Percentiles rank a stretch among this genome's conserved stretches.
Conservation (phyloP, 1,139 yeast species). For the Groenewaldozyma sp. region DNA sequence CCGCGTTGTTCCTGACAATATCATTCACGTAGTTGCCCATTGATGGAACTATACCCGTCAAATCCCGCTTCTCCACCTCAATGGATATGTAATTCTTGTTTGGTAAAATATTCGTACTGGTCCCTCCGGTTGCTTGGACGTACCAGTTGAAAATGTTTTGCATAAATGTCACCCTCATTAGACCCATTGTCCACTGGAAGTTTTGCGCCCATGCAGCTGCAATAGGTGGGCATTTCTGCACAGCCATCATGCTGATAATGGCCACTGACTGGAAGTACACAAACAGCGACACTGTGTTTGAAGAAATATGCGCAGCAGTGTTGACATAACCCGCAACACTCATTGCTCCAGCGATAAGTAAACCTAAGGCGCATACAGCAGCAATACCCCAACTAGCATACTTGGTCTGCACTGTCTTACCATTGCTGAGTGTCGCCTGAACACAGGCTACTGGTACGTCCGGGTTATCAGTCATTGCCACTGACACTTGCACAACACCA, state of each 20-base stretch:
- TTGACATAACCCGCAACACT: constrained; percentile 83
- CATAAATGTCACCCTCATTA: constrained; percentile 70
- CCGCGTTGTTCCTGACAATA: constrained; percentile 18
- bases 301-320: constrained; percentile 95
- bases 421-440: constrained; percentile 77
- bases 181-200: constrained; percentile 94
- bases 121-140: constrained; percentile 92
- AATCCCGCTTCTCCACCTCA: constrained; percentile 57
- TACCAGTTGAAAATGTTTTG: constrained; percentile 89
- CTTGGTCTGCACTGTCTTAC: constrained; percentile 87
- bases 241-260: constrained; percentile 93
- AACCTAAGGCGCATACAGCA: constrained; percentile 79
- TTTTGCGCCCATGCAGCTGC: constrained; percentile 99
- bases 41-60: constrained; percentile 15
- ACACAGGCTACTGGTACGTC: constrained; percentile 72
- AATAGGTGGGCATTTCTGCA: constrained; percentile 84
- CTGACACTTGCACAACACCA: constrained; percentile 74
- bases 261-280: constrained; percentile 92
- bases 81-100: constrained; percentile 54
- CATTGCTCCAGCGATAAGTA: constrained; percentile 76
- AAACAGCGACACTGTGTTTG: constrained; percentile 86
- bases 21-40: constrained; percentile 15
- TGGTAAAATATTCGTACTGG: constrained; percentile 61
- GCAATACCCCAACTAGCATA: constrained; percentile 98
- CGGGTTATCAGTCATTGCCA: constrained; percentile 41